Conservation (phyloP, 192 early-diverging fungal genomes). For the Podila epigama region DNA sequence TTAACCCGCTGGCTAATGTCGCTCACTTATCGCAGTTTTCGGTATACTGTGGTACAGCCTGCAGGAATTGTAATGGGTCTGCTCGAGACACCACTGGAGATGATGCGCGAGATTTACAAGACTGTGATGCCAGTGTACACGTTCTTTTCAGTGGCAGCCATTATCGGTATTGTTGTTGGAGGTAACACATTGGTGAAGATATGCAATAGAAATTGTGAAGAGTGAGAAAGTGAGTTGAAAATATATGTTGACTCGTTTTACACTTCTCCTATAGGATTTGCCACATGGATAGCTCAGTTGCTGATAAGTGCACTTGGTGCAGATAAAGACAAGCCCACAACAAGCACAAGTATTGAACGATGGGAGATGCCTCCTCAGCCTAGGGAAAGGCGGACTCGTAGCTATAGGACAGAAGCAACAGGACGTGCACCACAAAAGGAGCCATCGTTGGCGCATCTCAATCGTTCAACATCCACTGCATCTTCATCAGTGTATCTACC, state of each 20-base stretch:
- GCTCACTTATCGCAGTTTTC: not conserved
- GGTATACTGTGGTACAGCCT: constrained; percentile 11
- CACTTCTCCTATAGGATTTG: constrained; percentile 1
- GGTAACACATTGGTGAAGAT: constrained; percentile 4
- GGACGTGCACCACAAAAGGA: not conserved
- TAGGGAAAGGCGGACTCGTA: not conserved
- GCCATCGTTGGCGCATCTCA: not conserved
- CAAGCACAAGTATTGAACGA: too few species aligned
- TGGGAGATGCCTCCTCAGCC: not conserved
- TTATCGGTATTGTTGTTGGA: constrained; percentile 36
- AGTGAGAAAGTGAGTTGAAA: not conserved
- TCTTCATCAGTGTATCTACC: too few species aligned
- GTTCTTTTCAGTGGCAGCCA: constrained; percentile 31
- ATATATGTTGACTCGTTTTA: not conserved
- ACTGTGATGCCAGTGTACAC: constrained; percentile 41
- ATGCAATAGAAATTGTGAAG: not conserved
- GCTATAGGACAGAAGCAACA: not conserved
- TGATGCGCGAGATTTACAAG: constrained; percentile 29
- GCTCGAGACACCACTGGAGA: constrained; percentile 8
- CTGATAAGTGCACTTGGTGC: constrained; percentile 35
- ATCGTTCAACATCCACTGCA: not conserved
- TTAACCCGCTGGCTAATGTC: not conserved
- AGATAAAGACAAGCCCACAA: not conserved
- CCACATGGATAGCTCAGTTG: constrained; percentile 35
- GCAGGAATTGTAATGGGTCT: not conserved